phyloP scores from a whole-genome alignment of 2,329 filamentous ascomycete species.

The Penicillium sp. region DNA sequence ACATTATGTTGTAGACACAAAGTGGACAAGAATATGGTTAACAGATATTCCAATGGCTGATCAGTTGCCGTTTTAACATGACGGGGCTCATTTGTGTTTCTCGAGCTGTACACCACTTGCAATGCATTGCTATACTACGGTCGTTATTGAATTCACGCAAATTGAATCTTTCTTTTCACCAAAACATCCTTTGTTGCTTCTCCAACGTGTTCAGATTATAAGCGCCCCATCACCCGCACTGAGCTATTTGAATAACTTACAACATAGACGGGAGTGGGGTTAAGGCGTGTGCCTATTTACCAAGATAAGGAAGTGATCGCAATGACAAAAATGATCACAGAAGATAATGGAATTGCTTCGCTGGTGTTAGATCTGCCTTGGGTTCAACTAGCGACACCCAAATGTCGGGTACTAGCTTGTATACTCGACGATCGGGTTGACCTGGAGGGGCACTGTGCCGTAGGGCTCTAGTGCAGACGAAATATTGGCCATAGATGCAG shows the following conservation, averaged over 20 bases:
- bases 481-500: background rate
- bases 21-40: background rate
- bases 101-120: no score
- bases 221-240: slow-evolving; percentile 28
- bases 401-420: slow-evolving; percentile 21
- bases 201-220: slow-evolving; percentile 26
- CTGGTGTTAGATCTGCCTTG: slow-evolving; percentile 16
- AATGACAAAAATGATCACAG: background rate
- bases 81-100: no score
- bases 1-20: background rate
- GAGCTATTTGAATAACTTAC: slow-evolving; percentile 31
- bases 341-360: background rate
- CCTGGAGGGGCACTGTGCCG: slow-evolving; percentile 12
- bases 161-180: background rate
- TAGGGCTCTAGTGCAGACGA: background rate
- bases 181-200: slow-evolving; percentile 10
- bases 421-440: slow-evolving; percentile 26
- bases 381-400: slow-evolving; percentile 27
- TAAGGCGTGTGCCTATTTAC: no score
- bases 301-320: background rate
- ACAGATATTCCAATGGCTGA: background rate
- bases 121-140: no score
- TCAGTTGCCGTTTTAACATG: no score
- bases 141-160: no score
- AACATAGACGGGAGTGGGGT: slow-evolving; percentile 14